Evolutionary conservation across 2,329 filamentous ascomycete genomes (phyloP).

Genomic region (Fusarium sp.): DNA sequence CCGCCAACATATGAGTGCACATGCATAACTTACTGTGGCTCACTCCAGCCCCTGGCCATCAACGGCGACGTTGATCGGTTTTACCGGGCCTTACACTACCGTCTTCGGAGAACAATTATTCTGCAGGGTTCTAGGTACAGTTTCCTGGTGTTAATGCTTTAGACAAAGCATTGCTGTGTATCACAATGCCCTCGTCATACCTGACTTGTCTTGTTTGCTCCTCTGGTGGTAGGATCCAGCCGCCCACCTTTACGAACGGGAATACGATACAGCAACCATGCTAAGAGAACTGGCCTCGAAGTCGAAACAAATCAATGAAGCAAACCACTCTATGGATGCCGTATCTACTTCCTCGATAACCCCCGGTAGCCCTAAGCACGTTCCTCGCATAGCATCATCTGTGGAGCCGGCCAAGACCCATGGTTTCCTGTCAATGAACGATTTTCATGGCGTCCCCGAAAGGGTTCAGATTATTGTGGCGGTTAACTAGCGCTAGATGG

Average conservation of each 20-base stretch:
- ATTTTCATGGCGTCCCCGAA: slow-evolving; percentile 24
- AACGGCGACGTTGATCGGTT: slow-evolving; percentile 25
- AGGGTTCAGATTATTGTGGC: slow-evolving; percentile 9
- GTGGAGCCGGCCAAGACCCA: slow-evolving; percentile 36
- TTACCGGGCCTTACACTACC: slow-evolving; percentile 11
- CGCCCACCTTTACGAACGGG: slow-evolving; percentile 25
- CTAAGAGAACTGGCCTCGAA: slow-evolving; percentile 28
- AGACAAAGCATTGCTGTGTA: slow-evolving; percentile 46
- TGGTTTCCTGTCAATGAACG: slow-evolving; percentile 19
- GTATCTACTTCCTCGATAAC: slow-evolving; percentile 14
- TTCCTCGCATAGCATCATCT: slow-evolving; percentile 40
- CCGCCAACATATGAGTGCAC: slow-evolving; percentile 7
- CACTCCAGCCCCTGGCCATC: slow-evolving; percentile 27
- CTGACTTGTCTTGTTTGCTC: slow-evolving; percentile 25
- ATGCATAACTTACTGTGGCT: slow-evolving; percentile 33
- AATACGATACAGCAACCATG: slow-evolving; percentile 22
- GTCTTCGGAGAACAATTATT: slow-evolving; percentile 1
- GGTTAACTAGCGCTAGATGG: slow-evolving; percentile 19
- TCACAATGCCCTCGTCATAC: slow-evolving; percentile 36
- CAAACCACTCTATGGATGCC: slow-evolving; percentile 2
- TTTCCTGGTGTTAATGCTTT: slow-evolving; percentile 24
- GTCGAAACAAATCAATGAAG: slow-evolving; percentile 42
- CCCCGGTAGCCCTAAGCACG: slow-evolving; percentile 18
- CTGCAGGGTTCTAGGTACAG: slow-evolving; percentile 12
- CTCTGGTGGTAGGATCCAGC: slow-evolving; percentile 17